phyloP scores from a whole-genome alignment of 2,329 filamentous ascomycete genomes.

The Aureobasidium mangrovei region DNA sequence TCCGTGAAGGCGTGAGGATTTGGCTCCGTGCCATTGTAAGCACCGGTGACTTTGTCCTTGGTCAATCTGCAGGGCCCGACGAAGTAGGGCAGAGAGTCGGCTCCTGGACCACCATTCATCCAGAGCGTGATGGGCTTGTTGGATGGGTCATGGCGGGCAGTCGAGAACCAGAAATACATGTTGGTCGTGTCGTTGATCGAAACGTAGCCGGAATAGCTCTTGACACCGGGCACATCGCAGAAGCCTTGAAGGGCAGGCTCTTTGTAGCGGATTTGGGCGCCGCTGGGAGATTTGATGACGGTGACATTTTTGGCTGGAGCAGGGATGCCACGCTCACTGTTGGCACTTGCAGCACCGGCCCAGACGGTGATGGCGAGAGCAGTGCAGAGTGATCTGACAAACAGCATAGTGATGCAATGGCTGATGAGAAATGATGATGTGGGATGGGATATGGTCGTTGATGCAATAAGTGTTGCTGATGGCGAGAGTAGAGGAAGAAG shows the following conservation, averaged over 20 bases:
- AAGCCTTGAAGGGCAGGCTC: constrained; percentile 30
- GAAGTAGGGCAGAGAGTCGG: constrained; percentile 34
- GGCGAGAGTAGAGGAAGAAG: too few relatives aligned
- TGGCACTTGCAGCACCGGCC: too few relatives aligned
- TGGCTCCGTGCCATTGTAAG: constrained; percentile 19
- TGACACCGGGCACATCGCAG: constrained; percentile 33
- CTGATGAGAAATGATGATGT: too few relatives aligned
- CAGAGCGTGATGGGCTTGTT: constrained; percentile 51
- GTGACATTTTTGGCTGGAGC: neutral
- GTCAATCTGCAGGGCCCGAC: constrained; percentile 29
- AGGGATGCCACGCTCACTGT: neutral
- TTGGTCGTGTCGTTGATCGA: constrained; percentile 25
- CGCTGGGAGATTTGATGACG: constrained; percentile 26
- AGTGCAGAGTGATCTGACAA: too few relatives aligned
- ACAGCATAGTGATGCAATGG: too few relatives aligned
- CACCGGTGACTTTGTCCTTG: constrained; percentile 1
- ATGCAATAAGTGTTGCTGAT: too few relatives aligned
- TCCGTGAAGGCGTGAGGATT: constrained; percentile 55
- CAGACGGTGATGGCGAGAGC: too few relatives aligned
- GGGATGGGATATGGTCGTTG: too few relatives aligned
- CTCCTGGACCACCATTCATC: constrained; percentile 54
- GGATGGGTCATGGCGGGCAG: constrained; percentile 45
- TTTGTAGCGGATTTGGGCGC: constrained; percentile 43
- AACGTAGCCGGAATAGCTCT: constrained; percentile 38
- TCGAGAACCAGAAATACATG: constrained; percentile 56